A percentile compares a stretch with the other conserved stretches of the same genome.
Evolutionary conservation across 1,284 basidiomycete species (phyloP).

Genomic region (Sporisorium iseilematis-ciliati): DNA sequence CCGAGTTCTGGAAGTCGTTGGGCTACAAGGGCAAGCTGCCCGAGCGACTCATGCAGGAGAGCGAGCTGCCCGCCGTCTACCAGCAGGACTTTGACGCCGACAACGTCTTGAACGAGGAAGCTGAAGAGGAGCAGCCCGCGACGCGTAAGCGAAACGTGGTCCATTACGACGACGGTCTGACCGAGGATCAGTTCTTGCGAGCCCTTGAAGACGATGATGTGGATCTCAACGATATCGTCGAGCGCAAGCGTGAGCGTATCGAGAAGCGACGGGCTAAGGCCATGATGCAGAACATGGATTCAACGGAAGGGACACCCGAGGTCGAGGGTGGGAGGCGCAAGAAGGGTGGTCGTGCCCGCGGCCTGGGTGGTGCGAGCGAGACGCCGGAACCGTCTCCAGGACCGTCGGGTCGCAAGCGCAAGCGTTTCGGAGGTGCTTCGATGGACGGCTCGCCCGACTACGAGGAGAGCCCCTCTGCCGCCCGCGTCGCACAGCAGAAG

Average conservation of each 20-base stretch:
- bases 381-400: slow-evolving; percentile 57
- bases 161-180: slow-evolving; percentile 92
- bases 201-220: slow-evolving; percentile 86
- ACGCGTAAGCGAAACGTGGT: slow-evolving; percentile 87
- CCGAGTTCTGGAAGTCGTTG: slow-evolving; percentile 79
- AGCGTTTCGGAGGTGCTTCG: slow-evolving; percentile 52
- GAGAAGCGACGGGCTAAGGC: slow-evolving; percentile 65
- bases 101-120: slow-evolving; percentile 49
- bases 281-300: slow-evolving; percentile 43
- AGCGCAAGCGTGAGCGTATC: slow-evolving; percentile 68
- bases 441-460: slow-evolving; percentile 50
- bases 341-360: slow-evolving; percentile 47
- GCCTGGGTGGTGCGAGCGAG: slow-evolving; percentile 38
- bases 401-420: slow-evolving; percentile 62
- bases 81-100: slow-evolving; percentile 75
- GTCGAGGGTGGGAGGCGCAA: slow-evolving; percentile 42
- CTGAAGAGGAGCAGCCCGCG: slow-evolving; percentile 76
- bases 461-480: slow-evolving; percentile 40
- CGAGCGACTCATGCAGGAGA: slow-evolving; percentile 83
- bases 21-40: slow-evolving; percentile 78
- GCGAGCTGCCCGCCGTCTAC: slow-evolving; percentile 93
- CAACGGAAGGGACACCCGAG: slow-evolving; percentile 59
- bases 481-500: slow-evolving; percentile 71
- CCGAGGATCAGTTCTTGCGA: slow-evolving; percentile 83
- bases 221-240: slow-evolving; percentile 74